These are phyloP conservation scores for Dunaliella primolecta DNA, from an alignment of 139 green algal genomes.

Conservation along the genomic window DNA sequence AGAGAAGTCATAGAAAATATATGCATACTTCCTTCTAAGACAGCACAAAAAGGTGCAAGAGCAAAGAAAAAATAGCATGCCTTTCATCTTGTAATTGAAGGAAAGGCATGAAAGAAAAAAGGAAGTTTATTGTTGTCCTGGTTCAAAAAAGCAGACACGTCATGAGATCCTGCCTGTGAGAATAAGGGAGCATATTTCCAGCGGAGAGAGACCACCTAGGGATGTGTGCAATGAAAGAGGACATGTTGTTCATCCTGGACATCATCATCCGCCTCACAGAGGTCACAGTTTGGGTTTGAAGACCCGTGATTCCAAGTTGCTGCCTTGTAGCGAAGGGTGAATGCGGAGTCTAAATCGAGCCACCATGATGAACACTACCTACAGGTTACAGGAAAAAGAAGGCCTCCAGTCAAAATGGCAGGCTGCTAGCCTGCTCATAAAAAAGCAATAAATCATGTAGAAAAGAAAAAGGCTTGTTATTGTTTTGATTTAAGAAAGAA, in stretches of 20 bases:
- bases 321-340: neutral
- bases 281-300: neutral
- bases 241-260: neutral
- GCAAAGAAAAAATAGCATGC: too few species aligned
- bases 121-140: neutral
- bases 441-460: too few species aligned
- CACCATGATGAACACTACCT: too few species aligned
- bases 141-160: neutral
- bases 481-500: too few species aligned
- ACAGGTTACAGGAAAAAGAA: too few species aligned
- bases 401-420: too few species aligned
- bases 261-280: neutral
- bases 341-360: neutral
- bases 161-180: neutral
- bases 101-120: neutral
- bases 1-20: too few species aligned
- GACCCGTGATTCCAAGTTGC: neutral
- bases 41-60: too few species aligned
- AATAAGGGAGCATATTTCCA: neutral
- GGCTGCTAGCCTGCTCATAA: too few species aligned
- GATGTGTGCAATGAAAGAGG: neutral
- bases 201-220: neutral
- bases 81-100: too few species aligned
- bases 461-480: too few species aligned
- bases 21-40: too few species aligned